These are phyloP conservation scores for Pyrus hybrid DNA, from an alignment of 331 rosid species.

Conservation along the genomic window DNA sequence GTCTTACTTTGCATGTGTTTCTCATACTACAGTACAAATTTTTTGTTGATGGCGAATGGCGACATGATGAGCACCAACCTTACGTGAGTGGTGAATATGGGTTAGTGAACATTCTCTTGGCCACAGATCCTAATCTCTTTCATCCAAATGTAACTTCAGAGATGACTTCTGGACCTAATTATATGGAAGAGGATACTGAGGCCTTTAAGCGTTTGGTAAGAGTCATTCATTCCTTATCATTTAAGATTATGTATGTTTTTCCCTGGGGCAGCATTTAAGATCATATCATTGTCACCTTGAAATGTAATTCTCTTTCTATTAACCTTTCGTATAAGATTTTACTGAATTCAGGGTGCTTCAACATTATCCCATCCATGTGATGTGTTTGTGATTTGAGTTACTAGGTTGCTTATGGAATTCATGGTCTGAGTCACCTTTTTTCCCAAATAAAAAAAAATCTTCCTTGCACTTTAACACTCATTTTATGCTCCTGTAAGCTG, in stretches of 20 bases:
- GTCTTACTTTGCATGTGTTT: constrained; percentile 7
- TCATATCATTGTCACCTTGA: neutral
- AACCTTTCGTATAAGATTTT: constrained; percentile 1
- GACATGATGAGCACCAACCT: constrained; percentile 80
- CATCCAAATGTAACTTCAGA: constrained; percentile 45
- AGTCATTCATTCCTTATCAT: constrained; percentile 8
- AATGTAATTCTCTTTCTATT: neutral
- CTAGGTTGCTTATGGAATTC: neutral
- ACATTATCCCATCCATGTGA: neutral
- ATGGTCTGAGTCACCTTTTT: neutral
- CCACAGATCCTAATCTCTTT: constrained; percentile 56
- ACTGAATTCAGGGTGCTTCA: neutral
- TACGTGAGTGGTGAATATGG: constrained; percentile 64
- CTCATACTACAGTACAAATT: constrained; percentile 79
- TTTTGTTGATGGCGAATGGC: constrained; percentile 97
- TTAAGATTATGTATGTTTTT: neutral
- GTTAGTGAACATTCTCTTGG: constrained; percentile 60
- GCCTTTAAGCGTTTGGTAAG: constrained; percentile 70
- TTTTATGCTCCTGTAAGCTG: neutral
- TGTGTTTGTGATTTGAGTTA: neutral
- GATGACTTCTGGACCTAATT: constrained; percentile 43
- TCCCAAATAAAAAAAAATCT: neutral
- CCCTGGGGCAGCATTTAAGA: neutral
- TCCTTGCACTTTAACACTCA: neutral
- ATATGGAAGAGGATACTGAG: constrained; percentile 92